These are phyloP conservation scores for Suillus hirtellus DNA, from an alignment of 768 basidiomycete species.

Conservation along the genomic window DNA sequence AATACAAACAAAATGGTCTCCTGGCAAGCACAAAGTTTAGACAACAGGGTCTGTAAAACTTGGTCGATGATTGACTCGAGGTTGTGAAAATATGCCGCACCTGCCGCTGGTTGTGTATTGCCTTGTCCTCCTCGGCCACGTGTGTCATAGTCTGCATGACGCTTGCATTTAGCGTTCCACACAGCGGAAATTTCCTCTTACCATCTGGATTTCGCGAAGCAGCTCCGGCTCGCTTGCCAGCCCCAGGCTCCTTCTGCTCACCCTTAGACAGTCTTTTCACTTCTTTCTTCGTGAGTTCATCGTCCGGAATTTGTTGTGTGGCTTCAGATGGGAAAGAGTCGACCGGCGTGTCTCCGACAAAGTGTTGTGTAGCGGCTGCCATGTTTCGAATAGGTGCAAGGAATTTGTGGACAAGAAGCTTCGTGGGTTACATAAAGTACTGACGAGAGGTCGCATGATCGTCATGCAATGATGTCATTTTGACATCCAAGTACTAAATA, in stretches of 20 bases:
- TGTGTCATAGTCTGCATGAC: slow-evolving; percentile 18
- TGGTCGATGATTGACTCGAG: neutral
- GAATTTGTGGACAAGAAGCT: neutral
- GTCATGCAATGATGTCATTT: neutral
- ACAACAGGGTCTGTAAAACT: neutral
- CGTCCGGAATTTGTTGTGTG: slow-evolving; percentile 23
- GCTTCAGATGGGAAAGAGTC: slow-evolving; percentile 22
- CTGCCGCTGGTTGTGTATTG: neutral
- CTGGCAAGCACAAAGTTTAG: neutral
- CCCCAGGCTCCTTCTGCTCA: slow-evolving; percentile 21
- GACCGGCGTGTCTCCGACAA: slow-evolving; percentile 30
- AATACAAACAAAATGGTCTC: neutral
- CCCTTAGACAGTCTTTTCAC: slow-evolving; percentile 17
- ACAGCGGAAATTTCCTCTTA: slow-evolving; percentile 6
- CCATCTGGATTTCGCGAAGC: slow-evolving; percentile 26
- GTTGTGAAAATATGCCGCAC: neutral
- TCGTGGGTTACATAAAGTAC: neutral
- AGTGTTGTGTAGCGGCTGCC: slow-evolving; percentile 20
- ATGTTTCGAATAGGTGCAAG: neutral
- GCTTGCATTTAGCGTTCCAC: neutral
- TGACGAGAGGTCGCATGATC: neutral
- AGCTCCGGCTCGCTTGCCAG: slow-evolving; percentile 30
- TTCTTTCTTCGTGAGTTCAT: slow-evolving; percentile 23
- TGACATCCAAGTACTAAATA: neutral
- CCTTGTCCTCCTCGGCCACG: slow-evolving; percentile 13